Base-by-base conservation (phyloP, 352 stramenopile genomes). In the Phytophthora uliginosa region DNA sequence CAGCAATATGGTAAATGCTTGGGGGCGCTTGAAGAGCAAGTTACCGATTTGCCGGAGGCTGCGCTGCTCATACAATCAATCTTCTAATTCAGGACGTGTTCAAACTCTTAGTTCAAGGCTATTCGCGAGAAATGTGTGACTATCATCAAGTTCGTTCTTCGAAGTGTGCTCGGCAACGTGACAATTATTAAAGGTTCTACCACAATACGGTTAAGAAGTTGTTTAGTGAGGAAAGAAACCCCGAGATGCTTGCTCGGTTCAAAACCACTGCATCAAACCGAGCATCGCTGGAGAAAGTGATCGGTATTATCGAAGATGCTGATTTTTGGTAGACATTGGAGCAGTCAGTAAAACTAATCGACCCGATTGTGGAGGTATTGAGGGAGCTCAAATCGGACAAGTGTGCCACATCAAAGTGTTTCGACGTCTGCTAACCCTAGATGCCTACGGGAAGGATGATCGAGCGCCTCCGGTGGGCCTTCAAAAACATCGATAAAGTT, bases 11-110 rank as follows among this genome's bases (percentile, higher is more conserved):
- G 28, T 48, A 1, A 36, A 3, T 9, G 26, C 45, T 22, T 56
- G 42, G 59, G 45, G 5, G 1, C 17, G 10, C 18, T 65, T 65
- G 45, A 48, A 56, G 12, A 1, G 8, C 9, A 50, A 65, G 13
- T 22, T 65, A 20, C 31, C 59, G 4, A 48, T 65, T 65, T 36
- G 59, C 9, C 22, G 59, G 59, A 36, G 42, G 58, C 7, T 65
- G 45, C 18, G 45, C 26, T 57, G n/a, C 31, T 2, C 42, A 65
- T 22, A 48, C 28, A 2, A 17, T 64, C 17, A 64, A 56, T 15
- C 42, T 64, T 4, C 10, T 57, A 3, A 64, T 64, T 45, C 26
- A 64, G 15, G 45, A 57, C 10, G 7, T 64, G 9, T 64, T 64
- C 10, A 55, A 64, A 40, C 26, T 64, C 13, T 4, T 57, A 48